A percentile compares a stretch with the other conserved stretches of the same genome.
Conservation (phyloP, 176 grass and related monocot species). For the Triticum timopheevii region DNA sequence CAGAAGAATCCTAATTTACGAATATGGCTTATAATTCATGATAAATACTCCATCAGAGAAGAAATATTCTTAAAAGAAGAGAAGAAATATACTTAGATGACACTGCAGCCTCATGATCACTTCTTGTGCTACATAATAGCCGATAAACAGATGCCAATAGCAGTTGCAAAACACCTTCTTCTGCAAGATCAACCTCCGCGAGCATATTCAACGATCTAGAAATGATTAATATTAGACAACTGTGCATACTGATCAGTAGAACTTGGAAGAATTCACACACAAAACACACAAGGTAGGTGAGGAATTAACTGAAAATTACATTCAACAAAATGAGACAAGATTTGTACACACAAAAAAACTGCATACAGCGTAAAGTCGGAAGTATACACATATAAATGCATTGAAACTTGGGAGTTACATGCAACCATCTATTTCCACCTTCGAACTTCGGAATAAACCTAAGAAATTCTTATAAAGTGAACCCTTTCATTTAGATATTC, state of each 20-base stretch:
- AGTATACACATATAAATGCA: background rate
- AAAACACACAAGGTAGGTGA: background rate
- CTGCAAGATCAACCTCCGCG: conserved; percentile 78
- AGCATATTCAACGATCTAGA: conserved; percentile 87
- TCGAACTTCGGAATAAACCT: background rate
- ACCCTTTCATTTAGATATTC: background rate
- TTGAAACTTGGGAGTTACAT: background rate
- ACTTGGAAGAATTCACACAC: background rate
- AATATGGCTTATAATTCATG: background rate
- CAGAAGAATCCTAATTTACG: conserved; percentile 26
- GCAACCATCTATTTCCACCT: conserved; percentile 7
- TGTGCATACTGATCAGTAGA: conserved; percentile 24
- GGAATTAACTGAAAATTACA: background rate
- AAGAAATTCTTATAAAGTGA: background rate
- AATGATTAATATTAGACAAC: conserved; percentile 32
- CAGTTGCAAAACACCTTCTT: conserved; percentile 91
- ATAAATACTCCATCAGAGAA: conserved; percentile 23
- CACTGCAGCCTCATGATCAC: conserved; percentile 59
- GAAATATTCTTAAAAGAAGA: conserved; percentile 26
- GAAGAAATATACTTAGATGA: conserved; percentile 72
- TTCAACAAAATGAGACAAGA: background rate
- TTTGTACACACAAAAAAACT: background rate
- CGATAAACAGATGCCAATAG: conserved; percentile 76
- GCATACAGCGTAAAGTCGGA: background rate
- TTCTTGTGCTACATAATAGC: conserved; percentile 59